A percentile compares a stretch with the other conserved stretches of the same genome.
Conservation (phyloP, 768 basidiomycete species). For the Suillus occidentalis region DNA sequence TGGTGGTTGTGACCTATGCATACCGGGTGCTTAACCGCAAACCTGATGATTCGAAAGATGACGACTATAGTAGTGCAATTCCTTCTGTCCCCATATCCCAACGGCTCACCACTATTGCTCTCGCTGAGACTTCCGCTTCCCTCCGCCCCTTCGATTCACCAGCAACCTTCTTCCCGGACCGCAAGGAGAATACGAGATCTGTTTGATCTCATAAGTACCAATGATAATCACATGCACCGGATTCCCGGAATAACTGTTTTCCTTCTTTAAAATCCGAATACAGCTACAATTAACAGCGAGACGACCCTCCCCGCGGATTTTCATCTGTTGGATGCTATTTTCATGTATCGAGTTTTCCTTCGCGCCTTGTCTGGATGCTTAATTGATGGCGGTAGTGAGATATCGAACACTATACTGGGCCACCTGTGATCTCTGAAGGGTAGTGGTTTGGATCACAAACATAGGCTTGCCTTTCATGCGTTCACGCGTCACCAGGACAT, state of each 20-base stretch:
- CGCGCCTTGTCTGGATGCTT: neutral
- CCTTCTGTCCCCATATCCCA: neutral
- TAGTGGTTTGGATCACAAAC: neutral
- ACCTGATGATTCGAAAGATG: slow-evolving; percentile 10
- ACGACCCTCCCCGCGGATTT: neutral
- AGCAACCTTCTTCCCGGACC: neutral
- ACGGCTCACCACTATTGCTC: slow-evolving; percentile 25
- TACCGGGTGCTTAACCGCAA: slow-evolving; percentile 10
- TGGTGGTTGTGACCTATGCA: slow-evolving; percentile 12
- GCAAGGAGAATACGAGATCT: neutral
- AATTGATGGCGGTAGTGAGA: too few relatives aligned
- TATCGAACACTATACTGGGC: neutral
- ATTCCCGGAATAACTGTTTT: neutral
- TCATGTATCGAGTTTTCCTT: neutral
- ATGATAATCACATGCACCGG: neutral
- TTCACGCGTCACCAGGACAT: neutral
- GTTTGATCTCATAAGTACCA: neutral
- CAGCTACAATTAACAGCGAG: neutral
- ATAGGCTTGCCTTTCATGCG: neutral
- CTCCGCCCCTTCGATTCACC: neutral
- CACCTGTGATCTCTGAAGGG: neutral
- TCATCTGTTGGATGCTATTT: neutral
- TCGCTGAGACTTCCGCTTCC: neutral
- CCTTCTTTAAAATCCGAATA: neutral
- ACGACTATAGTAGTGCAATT: slow-evolving; percentile 8